These are phyloP conservation scores for Penicillium antarcticum DNA, from an alignment of 495 filamentous ascomycete species.

Conservation along the genomic window DNA sequence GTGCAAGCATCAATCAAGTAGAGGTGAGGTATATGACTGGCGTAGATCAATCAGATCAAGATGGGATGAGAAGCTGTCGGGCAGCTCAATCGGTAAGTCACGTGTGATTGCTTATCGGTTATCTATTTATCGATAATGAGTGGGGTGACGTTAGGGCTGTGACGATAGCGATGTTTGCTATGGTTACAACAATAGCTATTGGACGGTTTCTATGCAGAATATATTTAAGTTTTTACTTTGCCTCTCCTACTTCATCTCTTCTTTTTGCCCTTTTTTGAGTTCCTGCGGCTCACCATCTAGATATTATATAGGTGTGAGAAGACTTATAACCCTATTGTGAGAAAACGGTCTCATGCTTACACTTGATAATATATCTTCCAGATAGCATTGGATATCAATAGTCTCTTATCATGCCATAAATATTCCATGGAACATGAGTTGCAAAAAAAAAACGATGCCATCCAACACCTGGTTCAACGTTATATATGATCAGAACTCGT, in stretches of 20 bases:
- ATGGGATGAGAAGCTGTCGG: not conserved
- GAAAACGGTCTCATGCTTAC: too few species aligned
- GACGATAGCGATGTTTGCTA: not conserved
- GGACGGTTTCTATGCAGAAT: too few species aligned
- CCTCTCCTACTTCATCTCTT: too few species aligned
- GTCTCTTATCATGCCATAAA: too few species aligned
- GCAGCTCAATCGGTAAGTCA: constrained; percentile 6
- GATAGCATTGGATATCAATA: constrained; percentile 1
- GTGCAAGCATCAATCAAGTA: constrained; percentile 9
- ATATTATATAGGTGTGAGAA: too few species aligned
- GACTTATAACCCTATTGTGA: too few species aligned
- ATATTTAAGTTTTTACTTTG: too few species aligned
- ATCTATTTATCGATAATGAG: constrained; percentile 15
- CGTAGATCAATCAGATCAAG: not conserved
- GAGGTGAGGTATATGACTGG: not conserved
- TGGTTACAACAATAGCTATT: too few species aligned
- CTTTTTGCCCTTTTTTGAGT: too few species aligned
- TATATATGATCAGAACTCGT: constrained; percentile 19
- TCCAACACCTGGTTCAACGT: not conserved
- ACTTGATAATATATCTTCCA: not conserved
- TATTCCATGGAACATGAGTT: too few species aligned
- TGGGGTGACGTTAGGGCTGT: constrained; percentile 4
- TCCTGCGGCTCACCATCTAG: too few species aligned
- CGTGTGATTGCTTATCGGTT: constrained; percentile 1
- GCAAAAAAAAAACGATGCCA: too few species aligned